Conservation (phyloP, 805 yeast genomes). For the Metschnikowia baotianmanensis region DNA sequence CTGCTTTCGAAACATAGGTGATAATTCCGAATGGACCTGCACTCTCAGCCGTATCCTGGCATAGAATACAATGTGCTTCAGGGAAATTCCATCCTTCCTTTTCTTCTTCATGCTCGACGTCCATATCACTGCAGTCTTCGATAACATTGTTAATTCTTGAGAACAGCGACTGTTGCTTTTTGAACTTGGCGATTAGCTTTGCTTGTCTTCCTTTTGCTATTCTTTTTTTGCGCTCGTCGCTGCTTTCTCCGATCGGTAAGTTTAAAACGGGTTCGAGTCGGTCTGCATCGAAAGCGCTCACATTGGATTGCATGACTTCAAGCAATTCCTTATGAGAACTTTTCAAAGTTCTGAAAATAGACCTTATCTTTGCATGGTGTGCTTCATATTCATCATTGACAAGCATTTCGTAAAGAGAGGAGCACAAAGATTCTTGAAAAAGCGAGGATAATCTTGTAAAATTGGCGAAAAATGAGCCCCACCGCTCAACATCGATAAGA, state of each 20-base stretch:
- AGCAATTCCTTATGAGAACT: slow-evolving; percentile 23
- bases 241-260: slow-evolving; percentile 27
- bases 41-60: slow-evolving; percentile 70
- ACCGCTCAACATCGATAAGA: slow-evolving; percentile 26
- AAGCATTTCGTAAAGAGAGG: slow-evolving; percentile 38
- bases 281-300: slow-evolving; percentile 25
- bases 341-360: slow-evolving; percentile 43
- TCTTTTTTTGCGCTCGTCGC: slow-evolving; percentile 58
- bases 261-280: slow-evolving; percentile 21
- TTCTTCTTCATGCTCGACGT: slow-evolving; percentile 37
- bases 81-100: slow-evolving; percentile 66
- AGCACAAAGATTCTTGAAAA: slow-evolving; percentile 37
- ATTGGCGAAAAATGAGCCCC: slow-evolving; percentile 31
- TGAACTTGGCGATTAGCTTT: slow-evolving; percentile 73
- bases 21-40: slow-evolving; percentile 76
- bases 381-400: slow-evolving; percentile 36
- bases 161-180: slow-evolving; percentile 75
- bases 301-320: slow-evolving; percentile 18
- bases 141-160: slow-evolving; percentile 48
- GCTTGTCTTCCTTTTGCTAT: slow-evolving; percentile 68
- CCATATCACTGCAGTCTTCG: slow-evolving; percentile 39
- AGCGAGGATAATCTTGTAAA: slow-evolving; percentile 24
- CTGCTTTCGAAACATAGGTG: slow-evolving; percentile 55
- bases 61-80: slow-evolving; percentile 71
- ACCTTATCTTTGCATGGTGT: slow-evolving; percentile 56